These are phyloP conservation scores for Paspalum notatum DNA, from an alignment of 176 grass and related monocot species.

Conservation along the genomic window DNA sequence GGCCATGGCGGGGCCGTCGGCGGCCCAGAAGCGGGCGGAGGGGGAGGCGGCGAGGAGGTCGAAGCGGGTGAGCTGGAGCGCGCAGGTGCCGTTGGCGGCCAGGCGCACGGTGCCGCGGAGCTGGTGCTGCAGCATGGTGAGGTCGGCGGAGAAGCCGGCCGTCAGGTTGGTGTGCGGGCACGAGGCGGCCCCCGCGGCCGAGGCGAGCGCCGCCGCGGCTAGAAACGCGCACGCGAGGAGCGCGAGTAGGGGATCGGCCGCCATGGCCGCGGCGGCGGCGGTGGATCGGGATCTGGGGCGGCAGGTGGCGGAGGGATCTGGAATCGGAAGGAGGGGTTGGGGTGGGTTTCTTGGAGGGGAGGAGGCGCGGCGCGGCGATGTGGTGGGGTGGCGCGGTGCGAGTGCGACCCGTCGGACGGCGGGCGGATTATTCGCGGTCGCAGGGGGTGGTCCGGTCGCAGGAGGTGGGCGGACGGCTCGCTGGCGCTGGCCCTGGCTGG, in stretches of 20 bases:
- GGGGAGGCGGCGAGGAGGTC: slow-evolving; percentile 93
- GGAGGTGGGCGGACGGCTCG: slow-evolving; percentile 19
- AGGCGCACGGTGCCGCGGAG: slow-evolving; percentile 80
- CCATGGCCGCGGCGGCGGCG: slow-evolving; percentile 35
- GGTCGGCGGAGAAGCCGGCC: slow-evolving; percentile 59
- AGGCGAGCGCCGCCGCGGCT: not conserved
- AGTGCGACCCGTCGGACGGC: not conserved
- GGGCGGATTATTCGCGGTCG: slow-evolving; percentile 20
- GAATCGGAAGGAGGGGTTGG: slow-evolving; percentile 27
- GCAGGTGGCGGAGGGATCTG: slow-evolving; percentile 45
- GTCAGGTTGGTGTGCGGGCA: slow-evolving; percentile 69
- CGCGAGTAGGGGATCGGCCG: slow-evolving; percentile 15
- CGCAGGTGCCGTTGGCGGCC: slow-evolving; percentile 53
- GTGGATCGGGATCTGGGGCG: slow-evolving; percentile 56
- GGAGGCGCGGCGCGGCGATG: not conserved
- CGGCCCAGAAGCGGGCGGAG: slow-evolving; percentile 81
- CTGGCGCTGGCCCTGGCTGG: slow-evolving; percentile 27
- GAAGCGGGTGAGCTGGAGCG: slow-evolving; percentile 70
- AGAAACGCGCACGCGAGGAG: slow-evolving; percentile 11
- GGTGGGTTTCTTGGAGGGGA: not conserved
- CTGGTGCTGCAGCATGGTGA: slow-evolving; percentile 96
- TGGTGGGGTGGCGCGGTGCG: not conserved
- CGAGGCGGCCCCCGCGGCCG: not conserved
- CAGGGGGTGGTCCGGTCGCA: not conserved
- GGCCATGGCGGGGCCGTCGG: slow-evolving; percentile 39